A percentile compares a stretch with the other conserved stretches of the same genome.
These are phyloP conservation scores for Xylaria sp. DNA, from an alignment of 2,329 filamentous ascomycete genomes.

Conservation along the genomic window DNA sequence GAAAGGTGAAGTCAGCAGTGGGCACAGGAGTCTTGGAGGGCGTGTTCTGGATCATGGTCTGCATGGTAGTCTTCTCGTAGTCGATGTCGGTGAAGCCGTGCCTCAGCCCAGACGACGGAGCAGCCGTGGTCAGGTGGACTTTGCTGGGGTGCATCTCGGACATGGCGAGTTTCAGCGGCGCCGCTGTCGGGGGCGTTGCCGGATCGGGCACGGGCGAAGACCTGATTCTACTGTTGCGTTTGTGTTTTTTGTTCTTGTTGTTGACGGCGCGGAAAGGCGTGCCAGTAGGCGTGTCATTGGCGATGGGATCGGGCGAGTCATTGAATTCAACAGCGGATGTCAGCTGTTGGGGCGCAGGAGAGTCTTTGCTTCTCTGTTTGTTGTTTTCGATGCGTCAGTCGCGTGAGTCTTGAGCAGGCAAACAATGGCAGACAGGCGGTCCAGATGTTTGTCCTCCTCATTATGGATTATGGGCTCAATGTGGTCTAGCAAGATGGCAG, in stretches of 20 bases:
- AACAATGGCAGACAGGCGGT: neutral
- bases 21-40: slow-evolving; percentile 69
- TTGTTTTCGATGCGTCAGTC: neutral
- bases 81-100: slow-evolving; percentile 85
- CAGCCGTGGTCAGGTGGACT: slow-evolving; percentile 78
- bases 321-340: slow-evolving; percentile 56
- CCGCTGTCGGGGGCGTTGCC: slow-evolving; percentile 71
- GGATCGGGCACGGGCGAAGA: slow-evolving; percentile 53
- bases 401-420: neutral
- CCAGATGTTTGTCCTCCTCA: neutral
- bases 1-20: slow-evolving; percentile 74
- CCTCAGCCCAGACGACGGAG: slow-evolving; percentile 81
- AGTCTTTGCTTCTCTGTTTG: slow-evolving; percentile 43
- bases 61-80: slow-evolving; percentile 60
- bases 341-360: slow-evolving; percentile 34
- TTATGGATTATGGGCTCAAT: neutral
- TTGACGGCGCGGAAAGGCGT: slow-evolving; percentile 43
- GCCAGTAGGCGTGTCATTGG: slow-evolving; percentile 51
- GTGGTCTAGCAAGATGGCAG: neutral
- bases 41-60: slow-evolving; percentile 65
- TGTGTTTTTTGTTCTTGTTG: slow-evolving; percentile 26
- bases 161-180: slow-evolving; percentile 74
- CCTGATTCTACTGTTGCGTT: slow-evolving; percentile 40
- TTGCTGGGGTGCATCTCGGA: slow-evolving; percentile 94
- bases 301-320: slow-evolving; percentile 44